Evolutionary conservation across 257 asterid genomes (phyloP).

Genomic region (Fraxinus quadrangulata): DNA sequence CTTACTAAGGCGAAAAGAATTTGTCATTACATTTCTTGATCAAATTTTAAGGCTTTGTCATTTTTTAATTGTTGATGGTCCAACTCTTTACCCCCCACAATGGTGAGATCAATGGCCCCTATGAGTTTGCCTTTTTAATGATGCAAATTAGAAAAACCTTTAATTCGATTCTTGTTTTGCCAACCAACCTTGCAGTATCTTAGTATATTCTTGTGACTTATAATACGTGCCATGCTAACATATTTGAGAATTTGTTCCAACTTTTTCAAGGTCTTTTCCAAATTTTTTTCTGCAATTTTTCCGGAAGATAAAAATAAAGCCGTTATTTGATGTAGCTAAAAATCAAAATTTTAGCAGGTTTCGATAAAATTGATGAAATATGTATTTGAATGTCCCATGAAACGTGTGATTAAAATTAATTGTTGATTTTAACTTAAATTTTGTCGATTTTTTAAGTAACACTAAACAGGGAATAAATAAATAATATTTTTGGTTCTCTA

Average conservation of each 20-base stretch:
- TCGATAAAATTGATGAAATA: too few relatives aligned
- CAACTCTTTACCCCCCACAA: neutral
- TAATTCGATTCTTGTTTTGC: slow-evolving; percentile 27
- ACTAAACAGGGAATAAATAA: too few relatives aligned
- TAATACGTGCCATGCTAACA: slow-evolving; percentile 4
- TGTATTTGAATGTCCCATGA: too few relatives aligned
- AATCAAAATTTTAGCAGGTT: too few relatives aligned
- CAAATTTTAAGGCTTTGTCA: neutral
- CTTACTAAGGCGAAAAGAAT: too few relatives aligned
- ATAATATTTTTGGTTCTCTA: neutral
- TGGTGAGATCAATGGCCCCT: slow-evolving; percentile 11
- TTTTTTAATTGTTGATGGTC: neutral
- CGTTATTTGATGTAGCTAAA: too few relatives aligned
- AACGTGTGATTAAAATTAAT: too few relatives aligned
- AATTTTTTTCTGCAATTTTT: neutral
- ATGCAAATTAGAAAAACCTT: neutral
- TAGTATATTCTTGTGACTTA: slow-evolving; percentile 31
- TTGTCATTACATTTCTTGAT: too few relatives aligned
- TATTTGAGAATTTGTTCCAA: slow-evolving; percentile 40
- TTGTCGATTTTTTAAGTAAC: too few relatives aligned
- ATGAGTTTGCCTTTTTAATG: neutral
- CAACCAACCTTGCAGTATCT: slow-evolving; percentile 38
- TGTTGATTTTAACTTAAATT: too few relatives aligned
- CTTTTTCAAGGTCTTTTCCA: neutral
- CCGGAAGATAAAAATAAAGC: too few relatives aligned